Percentiles rank a stretch among this genome's conserved stretches.
Conservation (phyloP, 495 filamentous ascomycete genomes). For the Daldinia decipiens region DNA sequence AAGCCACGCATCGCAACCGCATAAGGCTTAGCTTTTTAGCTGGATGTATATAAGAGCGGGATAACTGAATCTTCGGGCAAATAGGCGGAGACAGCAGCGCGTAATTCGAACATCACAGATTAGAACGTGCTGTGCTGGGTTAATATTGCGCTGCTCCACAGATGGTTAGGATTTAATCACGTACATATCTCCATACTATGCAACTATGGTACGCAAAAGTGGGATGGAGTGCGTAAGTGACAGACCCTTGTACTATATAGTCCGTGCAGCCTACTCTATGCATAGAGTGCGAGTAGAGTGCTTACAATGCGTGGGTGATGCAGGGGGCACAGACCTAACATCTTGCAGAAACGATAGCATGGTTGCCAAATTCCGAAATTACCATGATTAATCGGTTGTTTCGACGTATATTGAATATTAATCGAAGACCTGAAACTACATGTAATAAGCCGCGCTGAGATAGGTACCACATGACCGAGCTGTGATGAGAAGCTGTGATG, state of each 20-base stretch:
- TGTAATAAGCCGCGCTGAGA: conserved; percentile 11
- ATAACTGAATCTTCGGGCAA: background rate
- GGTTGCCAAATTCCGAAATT: conserved; percentile 41
- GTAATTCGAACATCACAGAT: conserved; percentile 22
- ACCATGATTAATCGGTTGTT: conserved; percentile 37
- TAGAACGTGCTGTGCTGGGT: conserved; percentile 4
- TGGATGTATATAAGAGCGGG: conserved; percentile 1
- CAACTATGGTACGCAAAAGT: conserved; percentile 17
- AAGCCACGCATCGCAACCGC: conserved; percentile 1
- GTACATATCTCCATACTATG: conserved; percentile 22
- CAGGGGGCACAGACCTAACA: conserved; percentile 27
- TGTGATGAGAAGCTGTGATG: conserved; percentile 36
- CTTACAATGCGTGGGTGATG: conserved; percentile 6
- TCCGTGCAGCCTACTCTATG: background rate
- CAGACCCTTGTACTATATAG: conserved; percentile 6
- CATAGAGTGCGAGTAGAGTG: conserved; percentile 27
- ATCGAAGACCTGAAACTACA: conserved; percentile 19
- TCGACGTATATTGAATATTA: conserved; percentile 26
- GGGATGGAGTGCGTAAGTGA: conserved; percentile 19
- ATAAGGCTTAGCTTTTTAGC: conserved; percentile 9
- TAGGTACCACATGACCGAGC: too few species aligned
- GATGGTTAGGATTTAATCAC: conserved; percentile 32
- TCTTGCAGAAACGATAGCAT: conserved; percentile 26
- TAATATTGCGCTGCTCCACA: conserved; percentile 31
- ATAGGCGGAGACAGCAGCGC: conserved; percentile 17